phyloP scores from a whole-genome alignment of 768 basidiomycete species.

The Termitomyces sp. region DNA sequence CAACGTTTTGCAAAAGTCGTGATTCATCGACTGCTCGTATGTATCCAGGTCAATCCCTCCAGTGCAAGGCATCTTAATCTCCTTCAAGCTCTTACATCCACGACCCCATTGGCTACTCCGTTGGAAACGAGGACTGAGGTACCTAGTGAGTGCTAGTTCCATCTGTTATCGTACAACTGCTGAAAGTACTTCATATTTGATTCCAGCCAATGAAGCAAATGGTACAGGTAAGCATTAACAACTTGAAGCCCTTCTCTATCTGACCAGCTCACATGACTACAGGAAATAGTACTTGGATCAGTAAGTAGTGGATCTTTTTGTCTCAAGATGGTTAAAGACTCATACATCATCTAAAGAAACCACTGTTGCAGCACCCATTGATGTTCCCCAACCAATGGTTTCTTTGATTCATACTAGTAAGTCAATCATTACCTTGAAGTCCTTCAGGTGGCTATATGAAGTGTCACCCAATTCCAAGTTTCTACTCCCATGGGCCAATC shows the following conservation, averaged over 20 bases:
- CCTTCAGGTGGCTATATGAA: background rate
- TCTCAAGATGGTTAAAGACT: background rate
- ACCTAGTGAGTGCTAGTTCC: background rate
- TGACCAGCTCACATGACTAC: background rate
- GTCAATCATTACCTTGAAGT: no score
- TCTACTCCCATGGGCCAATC: background rate
- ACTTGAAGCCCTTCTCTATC: background rate
- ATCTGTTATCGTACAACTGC: background rate
- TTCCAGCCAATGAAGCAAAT: no score
- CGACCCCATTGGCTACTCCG: background rate
- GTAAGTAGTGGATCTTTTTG: background rate
- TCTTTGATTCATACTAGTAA: no score
- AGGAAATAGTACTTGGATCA: background rate
- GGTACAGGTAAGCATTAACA: background rate
- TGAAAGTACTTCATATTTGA: background rate
- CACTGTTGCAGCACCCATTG: no score
- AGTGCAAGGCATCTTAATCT: background rate
- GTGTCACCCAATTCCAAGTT: background rate
- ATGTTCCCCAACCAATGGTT: no score
- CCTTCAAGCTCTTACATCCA: background rate
- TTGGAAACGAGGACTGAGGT: background rate
- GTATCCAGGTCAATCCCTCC: no score
- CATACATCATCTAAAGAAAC: background rate
- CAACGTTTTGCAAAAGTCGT: no score
- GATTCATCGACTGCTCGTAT: no score